Conservation (phyloP, 2,329 filamentous ascomycete genomes). For the Colletotrichum sp. region DNA sequence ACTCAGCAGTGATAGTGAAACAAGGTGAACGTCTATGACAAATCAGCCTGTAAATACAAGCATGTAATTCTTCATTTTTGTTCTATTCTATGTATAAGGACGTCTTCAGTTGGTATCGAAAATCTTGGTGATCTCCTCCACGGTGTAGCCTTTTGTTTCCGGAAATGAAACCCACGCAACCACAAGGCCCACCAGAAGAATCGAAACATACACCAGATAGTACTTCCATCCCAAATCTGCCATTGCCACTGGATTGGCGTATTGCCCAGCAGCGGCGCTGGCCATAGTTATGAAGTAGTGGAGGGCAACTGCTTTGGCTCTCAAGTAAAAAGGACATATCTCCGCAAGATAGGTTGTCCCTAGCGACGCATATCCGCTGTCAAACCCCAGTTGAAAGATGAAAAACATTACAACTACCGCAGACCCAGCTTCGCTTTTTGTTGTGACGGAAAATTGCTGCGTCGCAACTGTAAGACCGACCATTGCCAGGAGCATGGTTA, state of each 20-base stretch:
- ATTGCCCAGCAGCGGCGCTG: conserved; percentile 30
- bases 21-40: rapidly evolving
- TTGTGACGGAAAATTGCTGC: not conserved
- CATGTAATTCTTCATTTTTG: not conserved
- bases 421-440: conserved; percentile 19
- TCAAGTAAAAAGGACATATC: conserved; percentile 55
- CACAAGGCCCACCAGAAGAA: conserved; percentile 50
- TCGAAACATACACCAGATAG: conserved; percentile 60
- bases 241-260: conserved; percentile 57
- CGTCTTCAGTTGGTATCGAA: conserved; percentile 41
- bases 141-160: conserved; percentile 50
- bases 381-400: conserved; percentile 48
- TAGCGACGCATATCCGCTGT: conserved; percentile 57
- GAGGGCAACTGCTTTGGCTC: conserved; percentile 50
- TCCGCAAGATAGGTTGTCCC: conserved; percentile 56
- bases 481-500: not conserved
- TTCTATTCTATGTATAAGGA: not conserved
- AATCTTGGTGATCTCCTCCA: conserved; percentile 62
- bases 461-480: not conserved
- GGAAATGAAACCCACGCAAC: conserved; percentile 45
- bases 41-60: not conserved
- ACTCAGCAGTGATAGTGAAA: not conserved
- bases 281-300: conserved; percentile 29
- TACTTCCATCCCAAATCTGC: conserved; percentile 54
- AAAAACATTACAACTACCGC: conserved; percentile 37